Conservation (phyloP, 2,329 filamentous ascomycete species). For the Fusarium illudens region DNA sequence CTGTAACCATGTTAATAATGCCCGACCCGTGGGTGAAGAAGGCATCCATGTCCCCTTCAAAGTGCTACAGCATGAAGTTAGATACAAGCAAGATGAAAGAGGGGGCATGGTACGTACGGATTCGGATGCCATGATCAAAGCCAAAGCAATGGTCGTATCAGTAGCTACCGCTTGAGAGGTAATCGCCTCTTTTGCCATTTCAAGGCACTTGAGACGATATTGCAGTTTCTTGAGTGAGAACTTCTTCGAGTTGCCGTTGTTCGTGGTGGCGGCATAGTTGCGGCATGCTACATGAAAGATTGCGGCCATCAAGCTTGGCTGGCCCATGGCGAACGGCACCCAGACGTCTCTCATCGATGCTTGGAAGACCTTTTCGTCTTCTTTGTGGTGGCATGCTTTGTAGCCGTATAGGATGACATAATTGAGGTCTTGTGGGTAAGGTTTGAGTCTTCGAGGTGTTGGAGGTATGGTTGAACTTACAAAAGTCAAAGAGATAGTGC, state of each 20-base stretch:
- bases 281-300: conserved; percentile 30
- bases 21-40: conserved; percentile 5
- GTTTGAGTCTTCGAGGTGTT: neutral
- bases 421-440: neutral
- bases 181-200: conserved; percentile 15
- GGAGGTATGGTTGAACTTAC: neutral
- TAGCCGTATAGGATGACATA: conserved; percentile 13
- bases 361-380: neutral
- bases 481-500: conserved; percentile 21
- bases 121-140: conserved; percentile 17
- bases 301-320: conserved; percentile 22
- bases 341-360: conserved; percentile 11
- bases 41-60: conserved; percentile 11
- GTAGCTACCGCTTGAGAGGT: neutral
- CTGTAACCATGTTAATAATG: conserved; percentile 17
- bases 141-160: conserved; percentile 12
- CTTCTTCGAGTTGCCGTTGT: conserved; percentile 1
- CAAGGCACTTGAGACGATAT: conserved; percentile 3
- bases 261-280: conserved; percentile 19
- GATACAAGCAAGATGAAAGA: rapidly evolving
- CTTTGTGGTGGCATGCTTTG: conserved; percentile 4
- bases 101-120: neutral
- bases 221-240: conserved; percentile 3
- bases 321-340: conserved; percentile 24
- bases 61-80: neutral